Evolutionary conservation across 352 stramenopile genomes (phyloP), one percentile per base, ranked within the genome.

Genomic region (Globisporangium paddicum): DNA sequence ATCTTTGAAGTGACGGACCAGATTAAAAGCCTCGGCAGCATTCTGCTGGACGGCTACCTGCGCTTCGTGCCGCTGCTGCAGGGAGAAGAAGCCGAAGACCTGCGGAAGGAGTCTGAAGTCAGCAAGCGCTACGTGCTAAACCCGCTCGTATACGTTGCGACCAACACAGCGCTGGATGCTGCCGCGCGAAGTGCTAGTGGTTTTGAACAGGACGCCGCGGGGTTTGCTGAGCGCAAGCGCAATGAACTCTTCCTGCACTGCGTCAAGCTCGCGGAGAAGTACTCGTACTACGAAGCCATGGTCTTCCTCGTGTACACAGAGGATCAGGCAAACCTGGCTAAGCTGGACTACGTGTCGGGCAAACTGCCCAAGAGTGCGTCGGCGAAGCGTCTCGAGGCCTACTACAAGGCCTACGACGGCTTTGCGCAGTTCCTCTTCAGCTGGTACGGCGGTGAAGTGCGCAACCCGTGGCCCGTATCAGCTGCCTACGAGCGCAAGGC

Each of bases 211-310:
- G 35, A 54, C 13, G 9, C n/a, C 37, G 19, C 37, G 8, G 45
- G 52, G 3, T 34, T 42, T 41, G 26, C 68, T 11, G 66, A 64
- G 21, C 68, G 72, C 14, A 86, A 86, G 60, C 80, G 79, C 34
- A 51, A 62, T 8, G 75, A 85, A 9, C 62, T 90, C 5, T 86
- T 91, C 35, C 63, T 40, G 7, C 60, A 77, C 13, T 87, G 79
- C 45, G 77, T 90, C 19, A 67, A 78, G 38, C 65, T 91, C 3
- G 73, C 73, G 11, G 81, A 93, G 57, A 79, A 77, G 58, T 88
- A 90, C 55, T 47, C 58, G n/a, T 95, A 91, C 65, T 92, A 82
- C 40, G 83, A 95, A 73, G 82, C 78, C 34, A 93, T 95, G 80
- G 75, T 89, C 19, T 90, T 84, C 60, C 46, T 95, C 13, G 64